Base-by-base conservation (phyloP, 2,329 filamentous ascomycete species). In the Aspergillus amoenus region DNA sequence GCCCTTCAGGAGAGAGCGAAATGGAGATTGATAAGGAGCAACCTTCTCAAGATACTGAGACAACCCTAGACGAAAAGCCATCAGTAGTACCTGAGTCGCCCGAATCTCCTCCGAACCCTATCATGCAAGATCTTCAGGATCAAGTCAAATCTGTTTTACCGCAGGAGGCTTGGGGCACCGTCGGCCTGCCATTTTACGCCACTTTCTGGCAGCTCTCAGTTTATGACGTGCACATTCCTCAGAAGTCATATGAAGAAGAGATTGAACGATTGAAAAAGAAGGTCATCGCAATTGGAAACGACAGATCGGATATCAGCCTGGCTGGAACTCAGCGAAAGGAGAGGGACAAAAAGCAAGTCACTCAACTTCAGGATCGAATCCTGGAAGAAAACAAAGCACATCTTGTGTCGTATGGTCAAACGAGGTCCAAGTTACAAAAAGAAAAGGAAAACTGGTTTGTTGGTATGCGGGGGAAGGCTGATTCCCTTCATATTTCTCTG, bases 121-220 rank as follows among this genome's bases (percentile, higher is more conserved):
- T 90, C 2, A 82, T 97, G 48, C 86, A 89, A 61, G 86, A 87
- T 5, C 78, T 97, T 17, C 88, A 93, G 56, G 83, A 88, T 8
- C 82, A 86, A 30, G 82, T 96, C 17, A 83, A 84, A 58, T 76
- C 79, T 5, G 78, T 83, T 0, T 71, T 91, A 11, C 84, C 89
- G 1, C 74, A 83, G 2, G 82, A 85, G 7, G 83, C 86, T 5
- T 91, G 88, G 81, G 79, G 84, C 11, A 84, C 84, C 49, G 83
- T 97, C 51, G 92, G 86, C 43, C 81, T 91, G 0, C 86, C 90
- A 30, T 93, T 97, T 71, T 97, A 91, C 68, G 85, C 90, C 43
- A 90, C 89, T 0, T 99, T 99, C 75, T 99, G 94, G 94, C 88
- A 93, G 50, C 81, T 97, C 12, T 88, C 91, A 27, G 82, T 95